These are phyloP conservation scores for Astrothelium subdiscretum DNA, from an alignment of 495 filamentous ascomycete genomes.

Conservation along the genomic window DNA sequence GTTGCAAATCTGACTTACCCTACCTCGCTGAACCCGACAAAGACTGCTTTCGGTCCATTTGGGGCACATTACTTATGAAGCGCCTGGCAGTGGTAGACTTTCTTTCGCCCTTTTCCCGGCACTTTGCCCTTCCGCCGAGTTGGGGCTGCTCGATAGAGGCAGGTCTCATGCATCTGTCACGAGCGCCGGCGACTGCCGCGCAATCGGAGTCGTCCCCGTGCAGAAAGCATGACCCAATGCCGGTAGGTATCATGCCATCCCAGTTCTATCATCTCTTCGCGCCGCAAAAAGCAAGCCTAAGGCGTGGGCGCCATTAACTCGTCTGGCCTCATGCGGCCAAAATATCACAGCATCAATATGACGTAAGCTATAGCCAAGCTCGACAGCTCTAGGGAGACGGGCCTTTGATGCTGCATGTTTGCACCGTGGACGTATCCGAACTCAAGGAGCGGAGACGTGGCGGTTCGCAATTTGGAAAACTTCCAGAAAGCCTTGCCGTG, in stretches of 20 bases:
- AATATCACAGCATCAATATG: slow-evolving; percentile 1
- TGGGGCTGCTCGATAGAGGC: too few species aligned
- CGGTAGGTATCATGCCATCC: background rate
- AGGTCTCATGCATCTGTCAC: background rate
- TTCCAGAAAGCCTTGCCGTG: background rate
- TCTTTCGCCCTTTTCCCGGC: background rate
- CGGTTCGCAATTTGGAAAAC: background rate
- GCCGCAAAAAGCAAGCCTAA: background rate
- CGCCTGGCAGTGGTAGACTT: too few species aligned
- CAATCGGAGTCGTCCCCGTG: background rate
- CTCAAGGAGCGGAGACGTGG: background rate
- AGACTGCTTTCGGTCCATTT: background rate
- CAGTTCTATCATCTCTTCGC: background rate
- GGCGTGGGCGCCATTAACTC: background rate
- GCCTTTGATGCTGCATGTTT: too few species aligned
- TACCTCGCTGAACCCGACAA: background rate
- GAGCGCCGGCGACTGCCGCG: background rate
- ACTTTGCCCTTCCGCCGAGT: background rate
- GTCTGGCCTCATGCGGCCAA: background rate
- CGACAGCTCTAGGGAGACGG: too few species aligned
- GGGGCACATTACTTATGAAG: background rate
- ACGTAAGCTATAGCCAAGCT: background rate
- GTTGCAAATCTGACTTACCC: background rate
- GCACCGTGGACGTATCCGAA: too few species aligned
- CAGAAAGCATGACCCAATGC: background rate